phyloP scores from a whole-genome alignment of 371 early-diverging fungal species.

The Apophysomyces elegans region DNA sequence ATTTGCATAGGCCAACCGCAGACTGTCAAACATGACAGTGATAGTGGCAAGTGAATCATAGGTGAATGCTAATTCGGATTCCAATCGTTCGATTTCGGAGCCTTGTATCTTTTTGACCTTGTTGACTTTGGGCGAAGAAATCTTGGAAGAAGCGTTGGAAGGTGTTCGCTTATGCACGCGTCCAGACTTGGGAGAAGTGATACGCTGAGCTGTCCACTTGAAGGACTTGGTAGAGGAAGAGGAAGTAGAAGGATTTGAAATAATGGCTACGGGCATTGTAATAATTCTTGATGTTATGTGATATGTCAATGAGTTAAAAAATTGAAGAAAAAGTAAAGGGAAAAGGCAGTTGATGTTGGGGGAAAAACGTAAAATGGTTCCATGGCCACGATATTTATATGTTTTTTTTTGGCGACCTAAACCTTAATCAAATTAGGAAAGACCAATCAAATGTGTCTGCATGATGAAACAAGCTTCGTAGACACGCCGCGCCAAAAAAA shows the following conservation, averaged over 20 bases:
- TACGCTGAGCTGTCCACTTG: conserved; percentile 23
- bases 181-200: conserved; percentile 7
- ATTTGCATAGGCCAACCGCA: conserved; percentile 35
- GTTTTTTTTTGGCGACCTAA: background rate
- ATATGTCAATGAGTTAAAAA: background rate
- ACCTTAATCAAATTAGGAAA: background rate
- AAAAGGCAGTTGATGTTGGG: background rate
- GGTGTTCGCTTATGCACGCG: conserved; percentile 25
- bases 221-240: conserved; percentile 10
- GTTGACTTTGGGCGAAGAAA: conserved; percentile 1
- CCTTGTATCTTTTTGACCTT: conserved; percentile 4
- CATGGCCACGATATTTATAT: conserved; percentile 1
- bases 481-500: background rate
- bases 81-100: conserved; percentile 25
- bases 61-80: conserved; percentile 40
- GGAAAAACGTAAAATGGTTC: background rate
- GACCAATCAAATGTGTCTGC: background rate
- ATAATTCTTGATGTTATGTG: background rate
- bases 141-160: conserved; percentile 11
- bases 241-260: conserved; percentile 1
- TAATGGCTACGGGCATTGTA: conserved; percentile 12
- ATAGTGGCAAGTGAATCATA: conserved; percentile 43
- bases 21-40: conserved; percentile 40
- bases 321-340: background rate
- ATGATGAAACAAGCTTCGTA: conserved; percentile 5